phyloP scores from a whole-genome alignment of 768 basidiomycete genomes.

The Tricholoma hemisulphureum region DNA sequence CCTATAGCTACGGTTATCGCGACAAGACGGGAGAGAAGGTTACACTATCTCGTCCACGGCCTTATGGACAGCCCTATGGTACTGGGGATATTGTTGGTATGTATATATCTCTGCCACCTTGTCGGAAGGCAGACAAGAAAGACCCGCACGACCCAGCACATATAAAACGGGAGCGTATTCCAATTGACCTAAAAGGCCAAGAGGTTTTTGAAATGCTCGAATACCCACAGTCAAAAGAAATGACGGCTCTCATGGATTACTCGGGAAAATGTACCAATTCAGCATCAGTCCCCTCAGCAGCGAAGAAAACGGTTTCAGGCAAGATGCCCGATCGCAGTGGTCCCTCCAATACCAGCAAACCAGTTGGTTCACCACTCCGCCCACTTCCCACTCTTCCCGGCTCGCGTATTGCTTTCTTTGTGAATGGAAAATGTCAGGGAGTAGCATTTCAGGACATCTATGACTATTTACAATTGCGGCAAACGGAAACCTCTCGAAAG shows the following conservation, averaged over 20 bases:
- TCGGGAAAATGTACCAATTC: constrained; percentile 57
- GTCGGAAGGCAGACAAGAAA: constrained; percentile 51
- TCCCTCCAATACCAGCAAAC: constrained; percentile 36
- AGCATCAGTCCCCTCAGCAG: constrained; percentile 53
- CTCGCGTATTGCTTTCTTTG: constrained; percentile 84
- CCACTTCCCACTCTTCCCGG: constrained; percentile 66
- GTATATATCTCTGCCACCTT: constrained; percentile 84
- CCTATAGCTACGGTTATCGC: constrained; percentile 87
- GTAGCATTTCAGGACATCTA: constrained; percentile 85
- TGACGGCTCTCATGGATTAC: constrained; percentile 84
- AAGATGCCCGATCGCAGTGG: constrained; percentile 64
- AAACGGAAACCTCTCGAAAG: constrained; percentile 58
- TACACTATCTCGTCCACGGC: constrained; percentile 73
- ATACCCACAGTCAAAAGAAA: constrained; percentile 87
- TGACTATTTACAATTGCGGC: constrained; percentile 82
- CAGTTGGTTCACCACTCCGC: constrained; percentile 47
- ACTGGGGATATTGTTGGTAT: constrained; percentile 91
- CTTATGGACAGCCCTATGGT: constrained; percentile 72
- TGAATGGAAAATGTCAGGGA: constrained; percentile 85
- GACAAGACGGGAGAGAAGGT: constrained; percentile 94
- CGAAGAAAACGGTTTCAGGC: constrained; percentile 66
- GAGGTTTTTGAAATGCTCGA: constrained; percentile 94
- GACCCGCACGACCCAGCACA: constrained; percentile 81
- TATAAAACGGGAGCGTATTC: constrained; percentile 83
- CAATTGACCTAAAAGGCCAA: constrained; percentile 95